Evolutionary conservation across 352 stramenopile genomes (phyloP).

Genomic region (Phytophthora cactorum): DNA sequence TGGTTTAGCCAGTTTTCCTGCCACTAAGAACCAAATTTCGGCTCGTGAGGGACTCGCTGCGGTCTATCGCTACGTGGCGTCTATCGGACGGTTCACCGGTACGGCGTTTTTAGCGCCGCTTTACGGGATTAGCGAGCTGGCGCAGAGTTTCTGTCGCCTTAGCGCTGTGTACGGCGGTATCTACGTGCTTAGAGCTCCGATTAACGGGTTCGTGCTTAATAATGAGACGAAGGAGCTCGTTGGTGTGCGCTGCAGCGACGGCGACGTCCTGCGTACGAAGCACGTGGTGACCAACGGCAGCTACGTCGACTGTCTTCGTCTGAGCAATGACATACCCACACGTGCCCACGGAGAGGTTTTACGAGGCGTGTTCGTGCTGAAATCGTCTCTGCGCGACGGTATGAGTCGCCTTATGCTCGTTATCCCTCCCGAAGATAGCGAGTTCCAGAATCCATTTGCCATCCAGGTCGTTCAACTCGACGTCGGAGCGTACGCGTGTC

Average conservation of each 20-base stretch:
- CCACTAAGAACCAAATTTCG: slow-evolving; percentile 55
- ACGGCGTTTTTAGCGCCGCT: slow-evolving; percentile 86
- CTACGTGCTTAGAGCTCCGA: slow-evolving; percentile 79
- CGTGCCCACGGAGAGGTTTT: slow-evolving; percentile 48
- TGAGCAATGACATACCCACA: slow-evolving; percentile 4
- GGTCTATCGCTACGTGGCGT: slow-evolving; percentile 71
- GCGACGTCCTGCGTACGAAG: slow-evolving; percentile 47
- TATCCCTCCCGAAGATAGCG: slow-evolving; percentile 62
- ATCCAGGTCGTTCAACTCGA: slow-evolving; percentile 83
- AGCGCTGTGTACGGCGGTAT: slow-evolving; percentile 87
- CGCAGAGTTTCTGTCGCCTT: slow-evolving; percentile 89
- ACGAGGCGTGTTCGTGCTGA: slow-evolving; percentile 66
- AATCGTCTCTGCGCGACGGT: slow-evolving; percentile 38
- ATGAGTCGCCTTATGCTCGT: slow-evolving; percentile 71
- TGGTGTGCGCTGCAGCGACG: slow-evolving; percentile 51
- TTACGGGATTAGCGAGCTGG: slow-evolving; percentile 88
- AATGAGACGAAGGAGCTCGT: slow-evolving; percentile 34
- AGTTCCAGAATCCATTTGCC: slow-evolving; percentile 63
- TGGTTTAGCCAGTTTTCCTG: slow-evolving; percentile 68
- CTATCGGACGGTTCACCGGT: slow-evolving; percentile 85
- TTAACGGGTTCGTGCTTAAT: slow-evolving; percentile 66
- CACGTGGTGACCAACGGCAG: slow-evolving; percentile 70
- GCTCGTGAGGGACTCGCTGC: slow-evolving; percentile 53
- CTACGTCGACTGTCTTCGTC: slow-evolving; percentile 43
- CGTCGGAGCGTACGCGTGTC: slow-evolving; percentile 64